Conservation (phyloP, 2,329 filamentous ascomycete species). For the Zopfia rhizophila region DNA sequence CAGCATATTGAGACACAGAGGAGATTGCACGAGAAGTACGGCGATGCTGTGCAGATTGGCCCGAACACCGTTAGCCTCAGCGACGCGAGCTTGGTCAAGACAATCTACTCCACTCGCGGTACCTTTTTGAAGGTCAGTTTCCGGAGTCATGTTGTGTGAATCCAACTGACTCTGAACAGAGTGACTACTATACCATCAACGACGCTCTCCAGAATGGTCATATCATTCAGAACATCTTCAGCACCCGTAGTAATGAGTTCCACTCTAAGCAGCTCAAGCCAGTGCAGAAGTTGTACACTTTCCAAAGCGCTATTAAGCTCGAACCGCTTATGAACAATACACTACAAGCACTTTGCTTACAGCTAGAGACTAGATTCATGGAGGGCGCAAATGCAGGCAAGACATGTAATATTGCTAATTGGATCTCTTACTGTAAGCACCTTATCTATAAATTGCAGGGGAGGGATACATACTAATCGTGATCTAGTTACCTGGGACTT, state of each 20-base stretch:
- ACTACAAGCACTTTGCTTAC: slow-evolving; percentile 29
- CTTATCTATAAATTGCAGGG: too few relatives aligned
- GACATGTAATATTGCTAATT: slow-evolving; percentile 44
- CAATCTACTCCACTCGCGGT: slow-evolving; percentile 44
- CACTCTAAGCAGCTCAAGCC: slow-evolving; percentile 37
- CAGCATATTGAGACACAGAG: slow-evolving; percentile 43
- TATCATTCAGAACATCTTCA: slow-evolving; percentile 44
- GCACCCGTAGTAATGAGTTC: slow-evolving; percentile 43
- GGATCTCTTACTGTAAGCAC: slow-evolving; percentile 45
- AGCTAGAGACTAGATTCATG: slow-evolving; percentile 41
- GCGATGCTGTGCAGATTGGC: slow-evolving; percentile 40
- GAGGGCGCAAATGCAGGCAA: slow-evolving; percentile 33
- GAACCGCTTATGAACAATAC: slow-evolving; percentile 40
- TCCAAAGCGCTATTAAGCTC: slow-evolving; percentile 36
- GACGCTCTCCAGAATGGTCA: slow-evolving; percentile 45
- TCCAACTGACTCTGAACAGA: slow-evolving; percentile 25
- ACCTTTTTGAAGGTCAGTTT: slow-evolving; percentile 42
- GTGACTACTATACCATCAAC: slow-evolving; percentile 45
- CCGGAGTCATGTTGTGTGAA: too few relatives aligned
- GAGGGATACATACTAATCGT: slow-evolving; percentile 1
- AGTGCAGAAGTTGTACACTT: slow-evolving; percentile 42
- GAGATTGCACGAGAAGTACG: slow-evolving; percentile 41
- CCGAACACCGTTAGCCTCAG: slow-evolving; percentile 43
- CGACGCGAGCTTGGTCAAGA: slow-evolving; percentile 42
- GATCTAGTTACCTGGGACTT: slow-evolving; percentile 47